A percentile compares a stretch with the other conserved stretches of the same genome.
These are phyloP conservation scores for Geranium incanum DNA, from an alignment of 441 rosid genomes.

Conservation along the genomic window DNA sequence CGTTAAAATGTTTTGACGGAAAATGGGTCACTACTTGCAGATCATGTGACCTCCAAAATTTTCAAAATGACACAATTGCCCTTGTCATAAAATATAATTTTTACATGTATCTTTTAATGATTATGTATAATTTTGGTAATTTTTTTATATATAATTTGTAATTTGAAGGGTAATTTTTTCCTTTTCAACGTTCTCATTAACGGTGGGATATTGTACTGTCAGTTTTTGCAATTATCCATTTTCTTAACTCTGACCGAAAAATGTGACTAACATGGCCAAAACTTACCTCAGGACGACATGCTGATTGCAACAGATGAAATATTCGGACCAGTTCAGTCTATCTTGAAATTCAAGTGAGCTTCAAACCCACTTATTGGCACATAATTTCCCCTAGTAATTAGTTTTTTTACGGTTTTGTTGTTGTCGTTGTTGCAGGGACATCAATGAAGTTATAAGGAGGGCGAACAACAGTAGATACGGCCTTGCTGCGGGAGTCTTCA, in stretches of 20 bases:
- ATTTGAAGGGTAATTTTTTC: no score
- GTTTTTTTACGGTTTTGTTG: background rate
- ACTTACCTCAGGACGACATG: conserved; percentile 21
- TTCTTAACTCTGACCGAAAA: background rate
- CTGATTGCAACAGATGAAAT: conserved; percentile 25
- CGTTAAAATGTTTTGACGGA: no score
- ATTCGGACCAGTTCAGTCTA: conserved; percentile 26
- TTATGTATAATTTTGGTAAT: no score
- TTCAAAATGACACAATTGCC: no score
- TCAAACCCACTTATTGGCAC: background rate
- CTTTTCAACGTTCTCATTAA: no score
- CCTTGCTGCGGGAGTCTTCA: conserved; percentile 63
- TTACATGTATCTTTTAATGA: no score
- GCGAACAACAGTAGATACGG: conserved; percentile 32
- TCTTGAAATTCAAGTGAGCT: conserved; percentile 28
- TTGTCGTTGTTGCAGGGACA: conserved; percentile 15
- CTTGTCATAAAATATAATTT: no score
- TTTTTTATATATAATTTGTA: no score
- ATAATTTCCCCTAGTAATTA: background rate
- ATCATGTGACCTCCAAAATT: no score
- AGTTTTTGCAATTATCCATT: background rate
- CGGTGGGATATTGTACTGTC: no score
- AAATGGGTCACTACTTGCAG: no score
- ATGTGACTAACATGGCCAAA: background rate
- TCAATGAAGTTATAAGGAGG: conserved; percentile 22